Percentiles rank a stretch among this genome's conserved stretches.
Evolutionary conservation across 2,329 filamentous ascomycete species (phyloP).

Genomic region (Diaporthe humulicola): DNA sequence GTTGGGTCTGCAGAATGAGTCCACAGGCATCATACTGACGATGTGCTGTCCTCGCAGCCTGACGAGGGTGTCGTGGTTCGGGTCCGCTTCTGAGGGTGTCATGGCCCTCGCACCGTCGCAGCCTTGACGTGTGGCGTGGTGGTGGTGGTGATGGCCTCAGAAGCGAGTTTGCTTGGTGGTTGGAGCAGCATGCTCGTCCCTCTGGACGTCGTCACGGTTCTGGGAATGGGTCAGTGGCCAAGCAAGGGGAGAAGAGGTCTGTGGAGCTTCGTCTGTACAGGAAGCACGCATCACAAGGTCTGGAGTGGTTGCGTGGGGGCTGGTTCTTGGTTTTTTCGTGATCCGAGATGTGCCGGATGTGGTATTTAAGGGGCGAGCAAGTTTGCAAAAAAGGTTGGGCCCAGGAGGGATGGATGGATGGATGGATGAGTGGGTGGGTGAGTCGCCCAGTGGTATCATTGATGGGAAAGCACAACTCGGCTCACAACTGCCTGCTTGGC

Average conservation of each 20-base stretch:
- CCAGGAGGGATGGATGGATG: not conserved
- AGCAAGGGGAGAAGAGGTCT: not conserved
- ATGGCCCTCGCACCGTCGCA: too few relatives aligned
- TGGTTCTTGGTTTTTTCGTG: not conserved
- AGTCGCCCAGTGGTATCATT: not conserved
- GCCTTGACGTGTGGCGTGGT: not conserved
- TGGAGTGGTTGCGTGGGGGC: not conserved
- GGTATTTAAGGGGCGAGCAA: not conserved
- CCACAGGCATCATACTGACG: not conserved
- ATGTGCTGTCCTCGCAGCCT: too few relatives aligned
- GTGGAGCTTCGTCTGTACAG: not conserved
- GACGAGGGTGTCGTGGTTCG: not conserved
- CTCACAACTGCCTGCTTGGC: not conserved
- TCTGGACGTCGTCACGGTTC: too few relatives aligned
- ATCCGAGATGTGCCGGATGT: not conserved
- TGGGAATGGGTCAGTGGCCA: not conserved
- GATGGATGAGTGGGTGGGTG: not conserved
- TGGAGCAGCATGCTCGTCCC: not conserved
- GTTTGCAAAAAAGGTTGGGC: fast-evolving
- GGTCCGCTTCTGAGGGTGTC: not conserved
- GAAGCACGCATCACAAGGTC: not conserved
- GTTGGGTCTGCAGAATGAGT: too few relatives aligned
- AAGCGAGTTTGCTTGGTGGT: not conserved
- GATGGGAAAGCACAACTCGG: not conserved
- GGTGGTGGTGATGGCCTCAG: not conserved